Base-by-base conservation (phyloP, 345 rosid species). In the Durio zibethinus region DNA sequence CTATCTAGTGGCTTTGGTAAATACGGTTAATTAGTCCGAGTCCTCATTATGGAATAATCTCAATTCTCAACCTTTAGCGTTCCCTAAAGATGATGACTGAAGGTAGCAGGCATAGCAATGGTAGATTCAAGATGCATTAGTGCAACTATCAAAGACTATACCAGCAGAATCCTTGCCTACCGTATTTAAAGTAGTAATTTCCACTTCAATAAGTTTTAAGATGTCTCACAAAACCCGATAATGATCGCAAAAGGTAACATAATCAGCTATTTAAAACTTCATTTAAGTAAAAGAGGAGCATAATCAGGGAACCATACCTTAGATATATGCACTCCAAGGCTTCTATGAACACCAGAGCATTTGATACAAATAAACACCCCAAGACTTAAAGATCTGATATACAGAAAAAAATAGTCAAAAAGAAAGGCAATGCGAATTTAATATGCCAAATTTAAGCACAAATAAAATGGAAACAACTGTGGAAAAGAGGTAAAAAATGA, bases 271-370 rank as follows among this genome's bases (percentile, higher is more conserved):
- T 25, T 27, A 6, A 16, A 48, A 72, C 42, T 33, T 35, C 45
- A 52, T 11, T 20, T 4, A 52, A 72, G 31, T 21, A 71, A 18
- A 45, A 16, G 4, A 31, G 40, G 60, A 50, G 60, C 74, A 20
- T 33, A 72, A 52, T 33, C 5, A 5, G 27, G 72, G 61, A 79
- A 73, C 54, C 72, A 43, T 80, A 96, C 99, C 94, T 94, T 96
- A 79, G 99, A 85, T 85, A 94, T 88, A 83, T 96, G 99, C 69
- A 90, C 97, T 74, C 99, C 99, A 83, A 96, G 98, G 91, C 98
- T 90, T 85, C 99, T 86, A 83, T 96, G 99, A 48, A 92, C 85
- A 77, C 99, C 99, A 72, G 99, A 94, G 81, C 99, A 96, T 87
- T 96, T 96, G 60, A 96, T 96, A 87, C 99, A 96, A 81, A 96